Evolutionary conservation across 306 rosid species (phyloP).

Genomic region (Corylus avellana): DNA sequence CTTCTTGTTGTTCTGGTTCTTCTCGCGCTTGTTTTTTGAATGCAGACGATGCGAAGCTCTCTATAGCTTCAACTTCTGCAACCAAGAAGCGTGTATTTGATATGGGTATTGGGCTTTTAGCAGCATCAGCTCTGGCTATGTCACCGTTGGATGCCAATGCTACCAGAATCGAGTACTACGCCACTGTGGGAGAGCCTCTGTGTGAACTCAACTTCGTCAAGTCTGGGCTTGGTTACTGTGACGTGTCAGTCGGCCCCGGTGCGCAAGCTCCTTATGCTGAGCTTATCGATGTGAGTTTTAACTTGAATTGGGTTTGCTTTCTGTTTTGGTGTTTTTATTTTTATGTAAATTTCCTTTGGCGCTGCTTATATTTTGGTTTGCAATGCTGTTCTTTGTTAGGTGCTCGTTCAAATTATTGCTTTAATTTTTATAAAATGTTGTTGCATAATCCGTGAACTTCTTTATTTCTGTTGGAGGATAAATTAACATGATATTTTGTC

Average conservation of each 20-base stretch:
- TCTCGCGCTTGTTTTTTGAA: slow-evolving; percentile 36
- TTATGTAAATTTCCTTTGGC: neutral
- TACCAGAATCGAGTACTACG: slow-evolving; percentile 86
- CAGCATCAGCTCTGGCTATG: slow-evolving; percentile 60
- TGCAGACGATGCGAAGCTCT: slow-evolving; percentile 20
- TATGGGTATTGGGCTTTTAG: slow-evolving; percentile 61
- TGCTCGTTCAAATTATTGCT: neutral
- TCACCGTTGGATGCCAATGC: slow-evolving; percentile 80
- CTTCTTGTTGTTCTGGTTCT: slow-evolving; percentile 25
- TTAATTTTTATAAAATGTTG: neutral
- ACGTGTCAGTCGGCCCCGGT: slow-evolving; percentile 60
- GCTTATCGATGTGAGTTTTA: slow-evolving; percentile 74
- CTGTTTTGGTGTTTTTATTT: neutral
- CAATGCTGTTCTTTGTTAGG: neutral
- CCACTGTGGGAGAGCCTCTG: slow-evolving; percentile 78
- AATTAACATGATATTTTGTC: neutral
- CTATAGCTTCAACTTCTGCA: slow-evolving; percentile 21
- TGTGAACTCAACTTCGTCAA: slow-evolving; percentile 70
- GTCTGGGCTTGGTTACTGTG: slow-evolving; percentile 92
- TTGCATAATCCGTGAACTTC: neutral
- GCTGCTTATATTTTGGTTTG: neutral
- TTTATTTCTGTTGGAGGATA: neutral
- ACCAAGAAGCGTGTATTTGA: slow-evolving; percentile 37
- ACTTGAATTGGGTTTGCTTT: neutral
- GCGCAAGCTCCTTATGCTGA: slow-evolving; percentile 70